phyloP scores from a whole-genome alignment of 805 yeast species.

The Candida peoriensis region DNA sequence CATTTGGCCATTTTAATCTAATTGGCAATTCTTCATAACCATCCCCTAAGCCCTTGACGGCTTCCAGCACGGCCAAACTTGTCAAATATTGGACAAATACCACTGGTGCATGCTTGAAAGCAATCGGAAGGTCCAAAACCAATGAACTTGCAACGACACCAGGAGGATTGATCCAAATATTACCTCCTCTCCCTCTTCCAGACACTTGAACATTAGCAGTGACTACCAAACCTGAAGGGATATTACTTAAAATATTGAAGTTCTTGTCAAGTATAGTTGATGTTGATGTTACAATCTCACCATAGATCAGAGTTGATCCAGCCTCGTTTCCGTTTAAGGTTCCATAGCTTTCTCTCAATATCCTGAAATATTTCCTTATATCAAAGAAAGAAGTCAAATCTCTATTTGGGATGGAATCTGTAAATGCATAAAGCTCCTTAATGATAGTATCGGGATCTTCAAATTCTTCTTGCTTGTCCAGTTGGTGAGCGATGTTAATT shows the following conservation, averaged over 20 bases:
- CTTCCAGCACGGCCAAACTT: slow-evolving; percentile 77
- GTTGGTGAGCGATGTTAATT: slow-evolving; percentile 16
- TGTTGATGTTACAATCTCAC: slow-evolving; percentile 90
- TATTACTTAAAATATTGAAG: slow-evolving; percentile 43
- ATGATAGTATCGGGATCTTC: slow-evolving; percentile 53
- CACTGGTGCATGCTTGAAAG: slow-evolving; percentile 48
- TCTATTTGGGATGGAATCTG: slow-evolving; percentile 41
- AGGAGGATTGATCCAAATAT: slow-evolving; percentile 90
- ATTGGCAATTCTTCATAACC: slow-evolving; percentile 77
- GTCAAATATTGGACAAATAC: slow-evolving; percentile 85
- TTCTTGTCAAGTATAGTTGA: slow-evolving; percentile 74
- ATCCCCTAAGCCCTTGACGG: slow-evolving; percentile 52
- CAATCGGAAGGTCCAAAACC: slow-evolving; percentile 48
- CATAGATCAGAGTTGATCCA: slow-evolving; percentile 68
- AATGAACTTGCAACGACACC: slow-evolving; percentile 87
- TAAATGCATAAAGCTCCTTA: slow-evolving; percentile 50
- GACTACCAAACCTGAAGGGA: slow-evolving; percentile 66
- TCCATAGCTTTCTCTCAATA: slow-evolving; percentile 32
- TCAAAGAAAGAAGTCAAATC: slow-evolving; percentile 71
- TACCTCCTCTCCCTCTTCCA: slow-evolving; percentile 94
- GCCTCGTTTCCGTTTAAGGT: slow-evolving; percentile 30
- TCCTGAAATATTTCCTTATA: slow-evolving; percentile 46
- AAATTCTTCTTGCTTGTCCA: slow-evolving; percentile 28
- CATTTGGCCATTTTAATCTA: slow-evolving; percentile 95
- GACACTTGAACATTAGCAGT: slow-evolving; percentile 80